These are phyloP conservation scores for Suillus placidus DNA, from an alignment of 768 basidiomycete genomes.

Conservation along the genomic window DNA sequence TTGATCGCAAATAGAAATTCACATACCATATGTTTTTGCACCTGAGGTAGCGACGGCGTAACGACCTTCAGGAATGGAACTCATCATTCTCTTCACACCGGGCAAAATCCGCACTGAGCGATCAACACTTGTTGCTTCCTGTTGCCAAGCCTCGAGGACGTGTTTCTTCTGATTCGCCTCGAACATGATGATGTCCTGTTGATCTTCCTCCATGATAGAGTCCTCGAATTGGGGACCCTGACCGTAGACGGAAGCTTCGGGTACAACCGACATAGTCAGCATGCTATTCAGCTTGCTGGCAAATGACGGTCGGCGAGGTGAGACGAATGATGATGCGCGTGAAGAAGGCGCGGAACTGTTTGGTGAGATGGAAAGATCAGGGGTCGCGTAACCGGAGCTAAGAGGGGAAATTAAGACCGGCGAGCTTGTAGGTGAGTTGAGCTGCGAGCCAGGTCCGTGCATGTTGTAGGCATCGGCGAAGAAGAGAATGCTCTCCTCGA, in stretches of 20 bases:
- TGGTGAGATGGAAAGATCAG: conserved; percentile 40
- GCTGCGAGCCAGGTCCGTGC: conserved; percentile 43
- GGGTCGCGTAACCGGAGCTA: conserved; percentile 43
- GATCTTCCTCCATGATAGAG: conserved; percentile 38
- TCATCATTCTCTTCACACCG: conserved; percentile 66
- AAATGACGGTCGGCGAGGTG: conserved; percentile 51
- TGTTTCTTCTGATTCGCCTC: conserved; percentile 34
- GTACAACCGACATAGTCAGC: conserved; percentile 41
- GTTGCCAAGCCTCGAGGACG: conserved; percentile 51
- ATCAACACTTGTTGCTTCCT: conserved; percentile 58
- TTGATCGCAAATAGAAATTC: neutral
- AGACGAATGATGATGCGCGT: conserved; percentile 44
- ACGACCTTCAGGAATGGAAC: conserved; percentile 62
- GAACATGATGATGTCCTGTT: conserved; percentile 34
- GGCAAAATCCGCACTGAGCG: conserved; percentile 72
- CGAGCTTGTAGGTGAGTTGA: conserved; percentile 23
- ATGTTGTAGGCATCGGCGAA: conserved; percentile 61
- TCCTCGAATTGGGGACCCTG: conserved; percentile 30
- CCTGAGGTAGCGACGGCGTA: conserved; percentile 78
- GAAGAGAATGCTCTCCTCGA: conserved; percentile 67
- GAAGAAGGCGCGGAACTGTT: conserved; percentile 45
- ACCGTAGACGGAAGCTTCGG: conserved; percentile 29
- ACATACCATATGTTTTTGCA: conserved; percentile 67
- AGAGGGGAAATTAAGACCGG: conserved; percentile 20
- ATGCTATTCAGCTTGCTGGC: conserved; percentile 42